Base-by-base conservation (phyloP, 2,329 filamentous ascomycete genomes). In the Lomentospora prolificans region DNA sequence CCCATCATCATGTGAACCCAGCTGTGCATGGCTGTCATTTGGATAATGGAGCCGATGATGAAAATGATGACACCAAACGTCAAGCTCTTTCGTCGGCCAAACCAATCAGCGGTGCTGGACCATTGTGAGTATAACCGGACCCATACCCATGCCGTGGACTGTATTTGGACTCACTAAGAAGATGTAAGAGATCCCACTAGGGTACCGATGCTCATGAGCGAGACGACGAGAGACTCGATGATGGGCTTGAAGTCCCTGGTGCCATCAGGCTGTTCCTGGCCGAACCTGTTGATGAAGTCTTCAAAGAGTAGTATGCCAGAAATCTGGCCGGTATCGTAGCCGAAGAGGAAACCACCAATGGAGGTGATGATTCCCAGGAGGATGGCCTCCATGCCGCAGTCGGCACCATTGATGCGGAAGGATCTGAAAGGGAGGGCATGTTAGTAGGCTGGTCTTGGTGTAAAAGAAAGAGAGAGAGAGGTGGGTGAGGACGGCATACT, bases 1-100 rank as follows among this genome's bases (percentile, higher is more conserved):
- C 85, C 82, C 55, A 87, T 78, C 63, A 90, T 85, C 74, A 89
- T 80, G 62, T 86, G 80, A 75, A 78, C 85, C 85, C 72, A 75
- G 3, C 66, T 73, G 51, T 73, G 71, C 25, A 70, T 69, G 3
- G 81, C 78, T 0, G 82, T 75, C 62, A 88, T 82, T 65, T 88
- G 84, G 39, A 87, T 75, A 57, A 85, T 72, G 61, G 85, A 83
- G 60, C 85, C 85, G 57, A 86, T 65, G 60, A 78, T 76, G 69
- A 84, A 86, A 57, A 87, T 66, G 36, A 77, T 63, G 33, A 78
- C 75, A 65, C 73, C 74, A 55, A 79, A 72, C 14, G 72, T 73
- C 64, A 84, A 70, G 60, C 77, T 78, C 61, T 75, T 74, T 55
- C 79, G 75, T 19, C 83, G 75, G 50, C 83, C 83, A 64, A 76